Base-by-base conservation (phyloP, 2,329 filamentous ascomycete species). In the Aspergillus brunneoviolaceus region DNA sequence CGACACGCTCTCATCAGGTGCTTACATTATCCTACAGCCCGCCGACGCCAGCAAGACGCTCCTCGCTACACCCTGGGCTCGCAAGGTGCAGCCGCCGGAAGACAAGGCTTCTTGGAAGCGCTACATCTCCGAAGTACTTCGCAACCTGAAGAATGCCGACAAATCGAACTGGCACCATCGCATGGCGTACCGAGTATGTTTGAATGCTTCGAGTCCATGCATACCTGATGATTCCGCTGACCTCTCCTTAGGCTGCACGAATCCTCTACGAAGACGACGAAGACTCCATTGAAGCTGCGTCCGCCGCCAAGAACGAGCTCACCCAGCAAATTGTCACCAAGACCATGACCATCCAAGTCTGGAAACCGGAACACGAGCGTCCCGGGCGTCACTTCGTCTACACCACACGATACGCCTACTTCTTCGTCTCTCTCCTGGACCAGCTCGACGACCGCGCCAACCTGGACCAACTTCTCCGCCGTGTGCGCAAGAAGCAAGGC, bases 101-200 rank as follows among this genome's bases (percentile, higher is more conserved):
- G 70, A 82, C 72, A 53, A 80, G 72, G 76, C 82, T 62, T 76
- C 82, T 9, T 87, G 84, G 79, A 83, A 86, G 51, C 69, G 79
- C 1, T 90, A 91, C 67, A 84, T 89, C 49, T 74, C 88, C 14
- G 86, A 76, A 7, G 74, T 87, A 0, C 74, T 88, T 52, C 85
- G 84, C 67, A 80, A 80, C 33, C 74, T 89, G 56, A 83, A 85
- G 57, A 77, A 77, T 39, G 92, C 92, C 62, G 93, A 97, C 76
- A 96, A 96, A 79, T 90, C 91, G 0, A 94, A 95, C 69, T 97
- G 93, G 93, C 93, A 97, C 71, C 93, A 97, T 73, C 89, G 93
- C 21, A 92, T 97, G 78, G 91, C 92, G 56, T 88, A 89, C 70
- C 87, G 92, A 25, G 88, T 91, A 69, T 82, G 69, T 60, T 27